Evolutionary conservation across 1,284 basidiomycete species (phyloP), one percentile per base, ranked within the genome.

Genomic region (Cryptococcus neoformans): DNA sequence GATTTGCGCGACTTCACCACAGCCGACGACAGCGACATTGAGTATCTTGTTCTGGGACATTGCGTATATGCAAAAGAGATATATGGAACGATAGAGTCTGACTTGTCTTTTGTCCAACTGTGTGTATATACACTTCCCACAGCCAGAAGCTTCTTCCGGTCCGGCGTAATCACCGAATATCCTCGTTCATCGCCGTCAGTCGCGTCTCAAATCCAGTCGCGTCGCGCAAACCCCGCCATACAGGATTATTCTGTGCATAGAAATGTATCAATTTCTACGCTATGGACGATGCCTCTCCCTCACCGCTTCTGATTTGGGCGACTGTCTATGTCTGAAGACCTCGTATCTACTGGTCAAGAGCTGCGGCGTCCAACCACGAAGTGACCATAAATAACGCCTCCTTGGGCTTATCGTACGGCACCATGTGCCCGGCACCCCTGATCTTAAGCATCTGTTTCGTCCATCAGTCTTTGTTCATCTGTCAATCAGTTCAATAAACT

Each of bases 401-500:
- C 53, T 64, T 62, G 6, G 78, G 78, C 62, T 77, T 77, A 64
- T 80, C 78, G 55, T 75, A 75, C 1, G 78, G 78, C 3, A 78
- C 79, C 78, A 78, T 77, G 60, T 78, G 76, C 11, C 76, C 74
- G 0, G 73, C 73, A 36, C 68, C 69, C 35, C 65, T 59, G 44
- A 74, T 66, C 60, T 70, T 71, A 47, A 73, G 59, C 54, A 67
- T 65, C 64, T 69, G 36, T 10, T 45, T 35, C 12, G 21, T 9
- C 36, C 12, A 39, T 39, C 44, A 49, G 34, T 35, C 7, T 16
- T 39, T 41, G 12, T 16, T 14, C 16, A 35, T 38, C n/a, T 6
- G 28, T 35, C 79, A 82, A 48, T 81, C 69, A 10, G 87, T 69
- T 1, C 83, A 34, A 10, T n/a, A 21, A 85, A 49, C 82, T 83